Evolutionary conservation across 257 asterid species (phyloP).

Genomic region (Phtheirospermum japonicum): DNA sequence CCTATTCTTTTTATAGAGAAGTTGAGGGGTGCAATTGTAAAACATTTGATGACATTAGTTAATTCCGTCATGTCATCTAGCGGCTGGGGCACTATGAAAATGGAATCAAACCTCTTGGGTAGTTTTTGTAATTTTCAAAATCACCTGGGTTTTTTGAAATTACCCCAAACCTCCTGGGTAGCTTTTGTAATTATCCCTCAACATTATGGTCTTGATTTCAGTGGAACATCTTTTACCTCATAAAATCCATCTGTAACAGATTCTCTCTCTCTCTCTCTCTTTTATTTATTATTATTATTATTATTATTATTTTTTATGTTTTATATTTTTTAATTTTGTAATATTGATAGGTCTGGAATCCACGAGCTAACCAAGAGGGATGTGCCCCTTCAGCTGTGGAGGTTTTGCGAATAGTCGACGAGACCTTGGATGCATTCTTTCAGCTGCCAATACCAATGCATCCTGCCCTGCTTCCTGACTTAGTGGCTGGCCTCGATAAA

Average conservation of each 20-base stretch:
- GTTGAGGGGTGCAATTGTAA: not conserved
- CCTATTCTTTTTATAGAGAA: no score
- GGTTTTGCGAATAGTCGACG: constrained; percentile 78
- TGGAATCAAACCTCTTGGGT: no score
- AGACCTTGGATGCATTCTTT: constrained; percentile 88
- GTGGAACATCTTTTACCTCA: not conserved
- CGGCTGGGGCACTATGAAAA: no score
- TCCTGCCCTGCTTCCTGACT: constrained; percentile 86
- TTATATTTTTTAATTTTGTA: constrained; percentile 8
- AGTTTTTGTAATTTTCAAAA: not conserved
- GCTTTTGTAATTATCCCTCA: not conserved
- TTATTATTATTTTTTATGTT: no score
- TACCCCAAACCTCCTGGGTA: not conserved
- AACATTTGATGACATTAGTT: not conserved
- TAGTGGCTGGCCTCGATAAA: constrained; percentile 78
- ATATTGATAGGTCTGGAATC: constrained; percentile 71
- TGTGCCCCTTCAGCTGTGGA: constrained; percentile 89
- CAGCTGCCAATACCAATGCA: constrained; percentile 95
- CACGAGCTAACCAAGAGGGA: constrained; percentile 76
- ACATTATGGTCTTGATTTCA: constrained; percentile 11
- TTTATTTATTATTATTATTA: no score
- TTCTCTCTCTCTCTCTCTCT: no score
- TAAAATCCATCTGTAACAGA: not conserved
- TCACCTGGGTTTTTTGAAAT: not conserved
- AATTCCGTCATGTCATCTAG: not conserved